Evolutionary conservation across 768 basidiomycete genomes (phyloP).

Genomic region (Rhizopogon rudus): DNA sequence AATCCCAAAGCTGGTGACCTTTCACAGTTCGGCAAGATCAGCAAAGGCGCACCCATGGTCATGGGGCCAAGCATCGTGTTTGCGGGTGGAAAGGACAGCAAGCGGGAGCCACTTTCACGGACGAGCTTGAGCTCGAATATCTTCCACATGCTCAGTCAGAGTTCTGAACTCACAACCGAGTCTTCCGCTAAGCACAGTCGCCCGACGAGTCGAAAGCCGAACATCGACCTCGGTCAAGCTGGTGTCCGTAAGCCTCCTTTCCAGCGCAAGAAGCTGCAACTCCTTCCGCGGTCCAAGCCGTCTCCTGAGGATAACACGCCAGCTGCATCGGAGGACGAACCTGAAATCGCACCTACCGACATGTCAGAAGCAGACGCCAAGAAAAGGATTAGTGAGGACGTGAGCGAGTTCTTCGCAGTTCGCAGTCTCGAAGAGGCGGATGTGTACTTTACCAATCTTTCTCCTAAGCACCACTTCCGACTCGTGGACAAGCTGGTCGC

Average conservation of each 20-base stretch:
- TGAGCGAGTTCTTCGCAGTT: constrained; percentile 57
- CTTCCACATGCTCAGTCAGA: no score
- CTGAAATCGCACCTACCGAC: constrained; percentile 32
- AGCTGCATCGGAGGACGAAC: constrained; percentile 42
- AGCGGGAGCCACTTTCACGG: no score
- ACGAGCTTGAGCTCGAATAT: no score
- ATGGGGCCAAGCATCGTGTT: no score
- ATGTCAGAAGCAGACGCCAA: constrained; percentile 35
- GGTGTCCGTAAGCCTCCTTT: constrained; percentile 40
- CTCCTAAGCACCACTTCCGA: constrained; percentile 51
- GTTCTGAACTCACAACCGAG: no score
- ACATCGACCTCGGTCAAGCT: constrained; percentile 43
- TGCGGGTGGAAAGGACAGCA: no score
- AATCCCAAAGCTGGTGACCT: no score
- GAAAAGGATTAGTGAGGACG: constrained; percentile 69
- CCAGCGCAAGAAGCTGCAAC: constrained; percentile 67
- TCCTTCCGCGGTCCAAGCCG: constrained; percentile 74
- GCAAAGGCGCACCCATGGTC: no score
- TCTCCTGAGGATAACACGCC: constrained; percentile 32
- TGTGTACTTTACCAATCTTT: constrained; percentile 74
- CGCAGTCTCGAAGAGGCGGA: constrained; percentile 86
- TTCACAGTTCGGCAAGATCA: no score
- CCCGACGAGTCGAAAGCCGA: constrained; percentile 48
- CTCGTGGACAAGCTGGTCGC: constrained; percentile 75
- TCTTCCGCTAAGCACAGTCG: constrained; percentile 6